Evolutionary conservation across 768 basidiomycete genomes (phyloP), one percentile per base, ranked within the genome.

Genomic region (Tylopilus subfusipes): DNA sequence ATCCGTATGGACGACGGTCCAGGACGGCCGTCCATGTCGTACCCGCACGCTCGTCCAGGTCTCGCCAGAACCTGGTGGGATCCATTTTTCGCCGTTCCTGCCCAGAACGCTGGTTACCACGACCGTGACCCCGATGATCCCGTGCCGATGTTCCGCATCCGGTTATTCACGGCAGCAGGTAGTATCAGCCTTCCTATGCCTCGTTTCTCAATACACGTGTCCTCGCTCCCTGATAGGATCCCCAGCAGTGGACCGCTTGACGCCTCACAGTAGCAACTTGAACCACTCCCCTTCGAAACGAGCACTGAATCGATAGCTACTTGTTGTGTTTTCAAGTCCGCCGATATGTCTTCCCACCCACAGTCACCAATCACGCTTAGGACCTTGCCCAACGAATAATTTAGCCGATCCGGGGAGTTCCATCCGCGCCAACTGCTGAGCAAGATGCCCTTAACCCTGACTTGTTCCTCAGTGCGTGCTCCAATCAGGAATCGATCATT

Each of bases 81-180:
- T 55, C 63, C 56, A 2, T 45, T 45, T 66, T 7, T 53, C 25
- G 61, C 56, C 2, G 52, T 27, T 53, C 14, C 8, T 39, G 19
- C 57, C 63, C 63, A 53, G 39, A 43, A 48, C 27, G 34, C 5
- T 55, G 60, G 54, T 39, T 39, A 31, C 19, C 45, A 47, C n/a
- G n/a, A n/a, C n/a, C n/a, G n/a, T n/a, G n/a, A 6, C 29, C 44
- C 57, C 57, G 55, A 40, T 50, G 59, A 55, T 63, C 55, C 55
- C 65, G 65, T 52, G 44, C 65, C 62, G 60, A 56, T 44, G 44
- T 58, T 56, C 65, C 65, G 65, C 52, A 47, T 40, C 51, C 56
- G 57, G 42, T 49, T 55, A 34, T 56, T 49, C 56, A 61, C 63
- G 62, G 42, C 45, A 50, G 52, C 49, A 53, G 16, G 52, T 30